Base-by-base conservation (phyloP, 1,139 yeast genomes). In the Blastobotrys ciferrii region DNA sequence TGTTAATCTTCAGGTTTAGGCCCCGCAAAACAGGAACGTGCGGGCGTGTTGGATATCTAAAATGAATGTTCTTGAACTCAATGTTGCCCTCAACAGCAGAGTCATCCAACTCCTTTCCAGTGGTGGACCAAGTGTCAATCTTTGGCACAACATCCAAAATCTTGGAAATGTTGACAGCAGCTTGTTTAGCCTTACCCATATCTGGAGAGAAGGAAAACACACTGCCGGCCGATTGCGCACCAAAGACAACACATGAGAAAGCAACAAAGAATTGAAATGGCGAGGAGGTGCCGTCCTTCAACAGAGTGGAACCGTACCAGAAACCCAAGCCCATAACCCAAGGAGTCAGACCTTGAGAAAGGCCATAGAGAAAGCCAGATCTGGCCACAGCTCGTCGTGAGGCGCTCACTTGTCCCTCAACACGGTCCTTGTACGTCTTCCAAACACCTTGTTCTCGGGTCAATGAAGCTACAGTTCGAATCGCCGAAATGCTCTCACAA, bases 201-300 rank as follows among this genome's bases (percentile, higher is more conserved):
- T 95, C 96, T 3, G 91, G 85, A 38, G 95, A 95, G 68, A 87
- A 88, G 82, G 88, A 87, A 57, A 88, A 72, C 55, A 87, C 95
- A 1, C 95, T 82, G 56, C 88, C 91, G 56, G 91, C 89, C 51
- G 85, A 84, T 6, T 95, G 91, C 32, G 89, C 73, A 4, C 96
- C 96, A 62, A 85, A 85, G 7, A 88, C 85, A 1, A 95, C 82
- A 49, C 66, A 60, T 51, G 63, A 60, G 48, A 68, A 68, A n/a
- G 71, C 68, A 23, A 67, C 70, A 42, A 65, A 68, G 57, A 67
- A 68, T 46, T 61, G 64, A 51, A 61, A 58, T 12, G 62, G 54
- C 17, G 58, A 52, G 14, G 62, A 59, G 36, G 55, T 53, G 17
- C 52, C 57, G 32, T 59, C 58, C 40, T 60, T 58, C 53, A 68